These are phyloP conservation scores for Tylopilus sp. DNA, from an alignment of 768 basidiomycete genomes.

Conservation along the genomic window DNA sequence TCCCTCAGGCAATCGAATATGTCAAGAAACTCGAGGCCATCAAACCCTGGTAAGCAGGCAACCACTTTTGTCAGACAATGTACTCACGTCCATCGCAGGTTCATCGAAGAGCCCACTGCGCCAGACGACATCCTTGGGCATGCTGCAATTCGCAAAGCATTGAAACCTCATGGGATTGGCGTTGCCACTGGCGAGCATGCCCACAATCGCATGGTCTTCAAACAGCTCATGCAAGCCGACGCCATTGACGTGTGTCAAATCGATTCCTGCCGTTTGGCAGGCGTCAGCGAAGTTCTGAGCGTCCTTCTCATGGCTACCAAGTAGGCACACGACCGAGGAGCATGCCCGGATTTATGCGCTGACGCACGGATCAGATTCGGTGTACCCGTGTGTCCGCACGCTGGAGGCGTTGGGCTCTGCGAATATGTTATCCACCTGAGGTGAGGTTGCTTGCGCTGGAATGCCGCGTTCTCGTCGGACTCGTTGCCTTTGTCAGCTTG, in stretches of 20 bases:
- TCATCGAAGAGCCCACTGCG: slow-evolving; percentile 96
- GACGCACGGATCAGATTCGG: slow-evolving; percentile 56
- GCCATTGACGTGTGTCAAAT: slow-evolving; percentile 96
- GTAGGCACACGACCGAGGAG: slow-evolving; percentile 35
- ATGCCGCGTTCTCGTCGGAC: background rate
- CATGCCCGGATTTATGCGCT: background rate
- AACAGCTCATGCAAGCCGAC: slow-evolving; percentile 88
- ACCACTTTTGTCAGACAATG: background rate
- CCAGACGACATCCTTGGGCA: slow-evolving; percentile 93
- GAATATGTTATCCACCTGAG: slow-evolving; percentile 90
- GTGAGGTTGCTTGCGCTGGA: slow-evolving; percentile 30
- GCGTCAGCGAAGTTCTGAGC: slow-evolving; percentile 91
- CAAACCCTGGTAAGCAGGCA: slow-evolving; percentile 70
- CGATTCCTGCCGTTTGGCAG: slow-evolving; percentile 90
- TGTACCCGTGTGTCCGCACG: slow-evolving; percentile 91
- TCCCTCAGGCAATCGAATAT: slow-evolving; percentile 88
- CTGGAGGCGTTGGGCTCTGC: slow-evolving; percentile 92
- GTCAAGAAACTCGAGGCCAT: slow-evolving; percentile 74
- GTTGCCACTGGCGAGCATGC: slow-evolving; percentile 97
- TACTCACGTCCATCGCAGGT: slow-evolving; percentile 44
- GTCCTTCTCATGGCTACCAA: slow-evolving; percentile 93
- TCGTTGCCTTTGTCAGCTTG: slow-evolving; percentile 43
- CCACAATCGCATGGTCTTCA: slow-evolving; percentile 96
- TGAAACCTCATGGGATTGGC: slow-evolving; percentile 82
- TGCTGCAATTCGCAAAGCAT: slow-evolving; percentile 75